Base-by-base conservation (phyloP, 2,329 filamentous ascomycete genomes). In the Orbilia javanica region DNA sequence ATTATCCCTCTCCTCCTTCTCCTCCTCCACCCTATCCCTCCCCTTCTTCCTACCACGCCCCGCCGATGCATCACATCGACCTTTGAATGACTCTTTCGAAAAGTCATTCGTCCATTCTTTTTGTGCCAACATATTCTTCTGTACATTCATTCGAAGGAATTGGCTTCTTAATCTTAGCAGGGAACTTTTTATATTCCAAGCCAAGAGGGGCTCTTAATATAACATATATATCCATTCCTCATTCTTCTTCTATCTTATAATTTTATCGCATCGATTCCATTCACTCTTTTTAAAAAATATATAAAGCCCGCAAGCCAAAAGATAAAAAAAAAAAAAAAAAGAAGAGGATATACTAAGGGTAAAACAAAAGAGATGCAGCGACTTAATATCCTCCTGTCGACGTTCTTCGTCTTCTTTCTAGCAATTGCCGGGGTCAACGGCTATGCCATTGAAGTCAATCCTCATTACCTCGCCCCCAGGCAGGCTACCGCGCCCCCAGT, bases 61-160 rank as follows among this genome's bases (percentile, higher is more conserved):
- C 48, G 27, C 52, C 74, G 74, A 67, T 67, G 67, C 44, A 63
- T 57, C 25, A 11, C 67, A 55, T 72, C 74, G 74, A 77, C 39
- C n/a, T 66, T 22, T 78, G 74, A 78, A 42, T 72, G 74, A 67
- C 67, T 63, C 67, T 71, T 8, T 63, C 22, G 52, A 64, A 50
- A 78, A 60, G 67, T 63, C 74, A 67, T 68, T 78, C 67, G 74
- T 78, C 74, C 74, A 78, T 64, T 78, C 74, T 52, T 78, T 76
- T 34, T 53, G 13, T 66, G 50, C 29, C 44, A 44, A 39, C 53
- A 50, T 66, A 74, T 53, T 39, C 31, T 60, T 60, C 55, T 60
- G 18, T 39, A 75, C 71, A 64, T 52, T 57, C 67, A 57, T 68
- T 71, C 55, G 53, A 20, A 34, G 36, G 64, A 27, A 48, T 60